Conservation (phyloP, 2,329 filamentous ascomycete genomes). For the Aspergillus aculeatinus region DNA sequence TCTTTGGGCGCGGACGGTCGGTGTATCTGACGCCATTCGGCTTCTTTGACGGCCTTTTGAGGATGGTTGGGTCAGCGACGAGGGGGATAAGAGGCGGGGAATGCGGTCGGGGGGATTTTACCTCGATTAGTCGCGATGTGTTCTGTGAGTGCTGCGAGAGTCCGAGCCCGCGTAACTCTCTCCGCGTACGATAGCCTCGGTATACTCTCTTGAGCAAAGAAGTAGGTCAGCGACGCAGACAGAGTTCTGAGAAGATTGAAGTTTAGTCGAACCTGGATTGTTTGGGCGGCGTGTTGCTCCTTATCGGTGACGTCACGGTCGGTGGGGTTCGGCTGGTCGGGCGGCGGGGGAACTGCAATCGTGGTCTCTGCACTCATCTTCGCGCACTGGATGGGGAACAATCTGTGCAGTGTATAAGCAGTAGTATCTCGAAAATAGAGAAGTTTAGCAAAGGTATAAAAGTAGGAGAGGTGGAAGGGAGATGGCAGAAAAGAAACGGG, state of each 20-base stretch:
- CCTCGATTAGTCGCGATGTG: slow-evolving; percentile 62
- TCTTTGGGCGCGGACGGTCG: slow-evolving; percentile 34
- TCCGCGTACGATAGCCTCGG: slow-evolving; percentile 8
- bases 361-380: not conserved
- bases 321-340: not conserved
- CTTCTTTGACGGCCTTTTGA: slow-evolving; percentile 54
- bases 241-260: not conserved
- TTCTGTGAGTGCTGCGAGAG: slow-evolving; percentile 4
- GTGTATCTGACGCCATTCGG: slow-evolving; percentile 52
- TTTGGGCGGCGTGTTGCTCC: not conserved
- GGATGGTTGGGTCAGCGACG: not conserved
- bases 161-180: slow-evolving; percentile 4
- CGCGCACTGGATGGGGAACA: not conserved
- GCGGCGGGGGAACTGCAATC: not conserved
- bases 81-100: not conserved
- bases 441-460: too few species aligned
- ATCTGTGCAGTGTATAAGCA: too few species aligned
- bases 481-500: not conserved
- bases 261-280: not conserved
- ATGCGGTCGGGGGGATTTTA: slow-evolving; percentile 35
- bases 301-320: slow-evolving; percentile 4
- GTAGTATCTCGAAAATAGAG: too few species aligned
- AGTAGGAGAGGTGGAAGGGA: not conserved
- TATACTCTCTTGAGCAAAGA: slow-evolving; percentile 1
- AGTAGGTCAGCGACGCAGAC: not conserved